Percentiles rank a stretch among this genome's conserved stretches.
Conservation (phyloP, 345 rosid species). For the Acer campestre region DNA sequence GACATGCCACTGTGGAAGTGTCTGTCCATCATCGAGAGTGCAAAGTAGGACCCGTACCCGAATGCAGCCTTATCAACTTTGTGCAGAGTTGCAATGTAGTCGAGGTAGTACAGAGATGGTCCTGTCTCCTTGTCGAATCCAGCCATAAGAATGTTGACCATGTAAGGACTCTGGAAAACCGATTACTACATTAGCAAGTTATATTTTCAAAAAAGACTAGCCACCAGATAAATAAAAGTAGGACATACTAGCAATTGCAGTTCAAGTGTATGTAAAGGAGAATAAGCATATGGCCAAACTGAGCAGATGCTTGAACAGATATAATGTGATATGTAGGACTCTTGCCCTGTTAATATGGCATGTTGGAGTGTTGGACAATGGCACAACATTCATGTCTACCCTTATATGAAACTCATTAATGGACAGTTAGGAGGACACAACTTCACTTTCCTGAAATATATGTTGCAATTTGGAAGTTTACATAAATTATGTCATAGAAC, state of each 20-base stretch:
- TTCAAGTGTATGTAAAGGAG: background rate
- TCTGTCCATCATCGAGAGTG: conserved; percentile 93
- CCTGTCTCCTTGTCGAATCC: conserved; percentile 95
- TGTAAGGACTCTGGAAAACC: conserved; percentile 71
- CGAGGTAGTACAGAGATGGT: conserved; percentile 89
- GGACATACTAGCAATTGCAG: background rate
- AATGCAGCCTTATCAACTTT: conserved; percentile 97
- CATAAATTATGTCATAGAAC: background rate
- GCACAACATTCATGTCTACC: background rate
- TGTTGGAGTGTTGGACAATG: background rate
- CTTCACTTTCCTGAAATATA: background rate
- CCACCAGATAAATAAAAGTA: background rate
- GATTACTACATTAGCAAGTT: conserved; percentile 2
- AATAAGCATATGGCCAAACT: background rate
- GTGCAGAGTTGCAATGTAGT: conserved; percentile 95
- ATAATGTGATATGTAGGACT: background rate
- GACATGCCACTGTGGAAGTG: conserved; percentile 91
- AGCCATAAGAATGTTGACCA: conserved; percentile 88
- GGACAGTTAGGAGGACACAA: background rate
- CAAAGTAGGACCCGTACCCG: conserved; percentile 91
- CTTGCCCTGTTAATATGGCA: background rate
- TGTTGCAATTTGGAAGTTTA: background rate
- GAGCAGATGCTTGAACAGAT: background rate
- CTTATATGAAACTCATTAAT: background rate
- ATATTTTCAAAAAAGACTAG: background rate